These are phyloP conservation scores for Pythium phragmiticola DNA, from an alignment of 352 stramenopile genomes.

Conservation along the genomic window DNA sequence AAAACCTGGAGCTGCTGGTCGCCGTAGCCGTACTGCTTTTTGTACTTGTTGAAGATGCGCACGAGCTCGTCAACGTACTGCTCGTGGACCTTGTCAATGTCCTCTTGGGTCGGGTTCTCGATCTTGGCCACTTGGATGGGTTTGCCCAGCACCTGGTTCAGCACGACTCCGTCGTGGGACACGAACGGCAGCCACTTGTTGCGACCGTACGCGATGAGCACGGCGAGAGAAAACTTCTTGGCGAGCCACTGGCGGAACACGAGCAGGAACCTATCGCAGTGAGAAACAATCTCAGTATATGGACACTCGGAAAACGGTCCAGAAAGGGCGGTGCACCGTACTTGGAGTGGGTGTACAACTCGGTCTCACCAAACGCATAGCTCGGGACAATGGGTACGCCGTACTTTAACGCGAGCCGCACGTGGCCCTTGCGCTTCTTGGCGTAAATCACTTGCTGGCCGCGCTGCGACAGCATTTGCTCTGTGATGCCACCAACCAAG, in stretches of 20 bases:
- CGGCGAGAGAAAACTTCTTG: constrained; percentile 62
- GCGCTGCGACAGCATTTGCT: constrained; percentile 80
- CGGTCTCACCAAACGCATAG: constrained; percentile 81
- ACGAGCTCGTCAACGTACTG: constrained; percentile 69
- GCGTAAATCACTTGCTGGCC: constrained; percentile 77
- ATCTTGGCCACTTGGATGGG: constrained; percentile 67
- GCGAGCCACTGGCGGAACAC: constrained; percentile 69
- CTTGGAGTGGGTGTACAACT: constrained; percentile 78
- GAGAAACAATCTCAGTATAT: too few species aligned
- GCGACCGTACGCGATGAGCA: constrained; percentile 58
- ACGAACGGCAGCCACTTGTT: constrained; percentile 59
- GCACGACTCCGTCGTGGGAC: constrained; percentile 53
- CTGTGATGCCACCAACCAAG: constrained; percentile 72
- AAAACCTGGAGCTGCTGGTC: constrained; percentile 54
- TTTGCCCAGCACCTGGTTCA: constrained; percentile 81
- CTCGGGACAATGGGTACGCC: constrained; percentile 70
- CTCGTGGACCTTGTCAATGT: constrained; percentile 68
- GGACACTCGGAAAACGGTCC: too few species aligned
- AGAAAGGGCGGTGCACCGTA: constrained; percentile 16
- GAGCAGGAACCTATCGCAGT: constrained; percentile 44
- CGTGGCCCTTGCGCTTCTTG: constrained; percentile 80
- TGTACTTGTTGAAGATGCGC: constrained; percentile 85
- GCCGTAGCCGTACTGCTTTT: constrained; percentile 66
- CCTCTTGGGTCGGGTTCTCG: constrained; percentile 52
- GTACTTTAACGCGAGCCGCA: constrained; percentile 74